Evolutionary conservation across 805 yeast genomes (phyloP).

Genomic region (Wickerhamomyces tratensis): DNA sequence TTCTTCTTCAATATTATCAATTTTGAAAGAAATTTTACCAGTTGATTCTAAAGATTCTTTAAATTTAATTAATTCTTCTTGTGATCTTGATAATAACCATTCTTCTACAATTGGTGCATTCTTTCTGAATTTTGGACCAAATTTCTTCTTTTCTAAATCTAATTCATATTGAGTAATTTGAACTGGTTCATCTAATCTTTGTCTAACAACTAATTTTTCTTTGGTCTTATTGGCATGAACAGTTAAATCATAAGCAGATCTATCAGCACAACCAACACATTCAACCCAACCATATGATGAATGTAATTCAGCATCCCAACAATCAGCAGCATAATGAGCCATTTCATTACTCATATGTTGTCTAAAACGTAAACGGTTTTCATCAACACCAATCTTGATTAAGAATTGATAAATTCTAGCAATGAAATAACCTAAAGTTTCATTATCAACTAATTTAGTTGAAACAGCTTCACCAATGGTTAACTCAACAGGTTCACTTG

Average conservation of each 20-base stretch:
- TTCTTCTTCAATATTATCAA: constrained; percentile 54
- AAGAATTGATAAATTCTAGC: constrained; percentile 88
- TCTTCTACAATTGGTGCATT: constrained; percentile 90
- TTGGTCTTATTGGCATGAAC: constrained; percentile 94
- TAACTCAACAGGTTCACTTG: constrained; percentile 51
- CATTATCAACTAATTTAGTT: constrained; percentile 85
- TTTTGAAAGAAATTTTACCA: constrained; percentile 56
- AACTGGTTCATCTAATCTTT: constrained; percentile 76
- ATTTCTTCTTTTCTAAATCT: constrained; percentile 86
- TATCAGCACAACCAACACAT: constrained; percentile 99
- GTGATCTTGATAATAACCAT: constrained; percentile 66
- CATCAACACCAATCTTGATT: constrained; percentile 83
- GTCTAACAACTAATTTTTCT: constrained; percentile 91
- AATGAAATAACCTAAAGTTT: constrained; percentile 93
- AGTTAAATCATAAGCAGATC: constrained; percentile 94
- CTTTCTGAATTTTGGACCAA: constrained; percentile 96
- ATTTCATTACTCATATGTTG: constrained; percentile 98
- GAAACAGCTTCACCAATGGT: constrained; percentile 88
- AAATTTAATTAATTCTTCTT: constrained; percentile 75
- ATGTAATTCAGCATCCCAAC: constrained; percentile 98
- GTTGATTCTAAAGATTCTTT: constrained; percentile 53
- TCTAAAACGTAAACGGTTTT: constrained; percentile 81
- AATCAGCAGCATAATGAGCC: constrained; percentile 99
- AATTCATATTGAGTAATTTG: constrained; percentile 78
- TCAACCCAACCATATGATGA: constrained; percentile 99